Evolutionary conservation across 1,284 basidiomycete species (phyloP), one percentile per base, ranked within the genome.

Genomic region (Phlebopus sp.): DNA sequence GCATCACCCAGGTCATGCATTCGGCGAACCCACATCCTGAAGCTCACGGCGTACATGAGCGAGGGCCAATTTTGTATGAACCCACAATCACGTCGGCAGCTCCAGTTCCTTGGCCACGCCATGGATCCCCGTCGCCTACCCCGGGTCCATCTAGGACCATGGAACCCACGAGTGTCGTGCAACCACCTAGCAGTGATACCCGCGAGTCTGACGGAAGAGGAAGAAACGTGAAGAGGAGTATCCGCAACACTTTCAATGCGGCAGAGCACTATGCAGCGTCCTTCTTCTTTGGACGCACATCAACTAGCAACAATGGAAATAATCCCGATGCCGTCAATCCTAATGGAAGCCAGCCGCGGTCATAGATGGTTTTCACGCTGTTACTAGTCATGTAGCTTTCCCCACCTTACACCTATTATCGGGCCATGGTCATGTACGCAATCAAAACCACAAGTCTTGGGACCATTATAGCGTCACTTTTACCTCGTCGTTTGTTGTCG

Each of bases 181-280:
- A 74, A 18, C 69, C 71, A 47, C 50, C 55, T 42, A 47, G 50
- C 36, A 54, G 45, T 54, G 59, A 65, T 47, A 55, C 53, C 50
- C 60, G 63, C 32, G 66, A 70, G 37, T 66, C 58, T 25, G 75
- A 72, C 53, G 64, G 59, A 62, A 59, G 76, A 44, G 81, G 81
- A 19, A 69, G 84, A 54, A 81, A 75, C 56, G 81, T 82, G 29
- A 84, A 78, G 61, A 72, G 80, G 53, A 82, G 78, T 53, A 57
- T 86, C 42, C 74, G 84, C 43, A 85, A 77, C 53, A 84, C 84
- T 5, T 62, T 86, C 44, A 79, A 73, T 48, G 81, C 75, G 21
- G 84, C 86, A 7, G 85, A 88, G 58, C 78, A 82, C 47, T 82
- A 81, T 56, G 79, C 83, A 3, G 78, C 70, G 48, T 75, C 79